phyloP scores from a whole-genome alignment of 2,329 filamentous ascomycete genomes.

The Phaeosphaeriaceae sp. region DNA sequence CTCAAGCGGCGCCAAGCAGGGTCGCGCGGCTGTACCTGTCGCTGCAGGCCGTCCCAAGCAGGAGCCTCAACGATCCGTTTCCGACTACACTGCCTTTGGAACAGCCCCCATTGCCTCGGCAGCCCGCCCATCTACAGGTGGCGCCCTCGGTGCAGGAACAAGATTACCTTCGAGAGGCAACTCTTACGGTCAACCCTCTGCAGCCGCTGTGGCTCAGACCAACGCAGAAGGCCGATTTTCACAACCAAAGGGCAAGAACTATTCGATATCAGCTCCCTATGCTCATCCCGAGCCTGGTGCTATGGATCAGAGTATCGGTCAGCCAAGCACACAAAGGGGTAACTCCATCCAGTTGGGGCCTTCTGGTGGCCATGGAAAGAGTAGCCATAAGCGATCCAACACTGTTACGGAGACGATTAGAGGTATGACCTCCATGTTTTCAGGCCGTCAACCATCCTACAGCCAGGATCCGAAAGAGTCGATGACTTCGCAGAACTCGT shows the following conservation, averaged over 20 bases:
- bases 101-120: constrained; percentile 52
- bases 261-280: constrained; percentile 74
- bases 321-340: constrained; percentile 62
- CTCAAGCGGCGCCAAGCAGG: constrained; percentile 29
- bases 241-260: constrained; percentile 72
- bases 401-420: constrained; percentile 78
- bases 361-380: constrained; percentile 27
- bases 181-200: constrained; percentile 87
- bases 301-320: constrained; percentile 61
- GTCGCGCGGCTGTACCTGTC: constrained; percentile 26
- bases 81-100: constrained; percentile 52
- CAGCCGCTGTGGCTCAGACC: constrained; percentile 84
- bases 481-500: constrained; percentile 55
- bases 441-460: constrained; percentile 55
- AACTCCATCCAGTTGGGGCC: constrained; percentile 58
- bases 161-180: constrained; percentile 74
- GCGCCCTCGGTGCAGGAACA: constrained; percentile 68
- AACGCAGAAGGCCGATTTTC: constrained; percentile 90
- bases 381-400: constrained; percentile 69
- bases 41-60: constrained; percentile 47
- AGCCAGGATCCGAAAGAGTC: constrained; percentile 38
- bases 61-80: constrained; percentile 60
- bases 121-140: constrained; percentile 77
- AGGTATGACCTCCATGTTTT: constrained; percentile 81
- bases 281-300: constrained; percentile 55